These are phyloP conservation scores for Papiliotrema nemorosa DNA, from an alignment of 1,284 basidiomycete genomes.

Conservation along the genomic window DNA sequence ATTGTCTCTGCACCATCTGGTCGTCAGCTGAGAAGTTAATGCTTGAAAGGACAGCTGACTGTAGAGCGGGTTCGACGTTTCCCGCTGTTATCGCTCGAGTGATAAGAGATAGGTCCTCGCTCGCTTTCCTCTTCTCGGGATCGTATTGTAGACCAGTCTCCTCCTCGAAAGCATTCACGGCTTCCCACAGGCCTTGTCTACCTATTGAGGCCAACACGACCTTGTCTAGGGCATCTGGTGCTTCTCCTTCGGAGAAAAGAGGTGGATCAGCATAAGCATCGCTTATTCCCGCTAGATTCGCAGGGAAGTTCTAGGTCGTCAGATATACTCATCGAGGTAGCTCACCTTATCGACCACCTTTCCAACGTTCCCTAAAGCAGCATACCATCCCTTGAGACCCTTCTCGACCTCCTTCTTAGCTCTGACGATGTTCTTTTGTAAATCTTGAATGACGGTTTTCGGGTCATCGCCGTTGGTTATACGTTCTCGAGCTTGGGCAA, in stretches of 20 bases:
- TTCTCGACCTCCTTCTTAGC: slow-evolving; percentile 82
- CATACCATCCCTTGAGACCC: slow-evolving; percentile 80
- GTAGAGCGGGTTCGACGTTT: slow-evolving; percentile 68
- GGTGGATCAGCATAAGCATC: slow-evolving; percentile 44
- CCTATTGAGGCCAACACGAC: slow-evolving; percentile 42
- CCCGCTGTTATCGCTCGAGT: slow-evolving; percentile 63
- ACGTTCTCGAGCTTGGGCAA: slow-evolving; percentile 60
- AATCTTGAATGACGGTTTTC: slow-evolving; percentile 55
- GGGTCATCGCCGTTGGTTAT: slow-evolving; percentile 58
- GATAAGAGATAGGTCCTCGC: slow-evolving; percentile 70
- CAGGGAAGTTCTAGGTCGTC: slow-evolving; percentile 35
- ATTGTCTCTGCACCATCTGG: slow-evolving; percentile 72
- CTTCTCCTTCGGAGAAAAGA: slow-evolving; percentile 36
- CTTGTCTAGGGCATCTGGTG: slow-evolving; percentile 31
- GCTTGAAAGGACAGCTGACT: slow-evolving; percentile 48
- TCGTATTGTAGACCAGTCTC: slow-evolving; percentile 67
- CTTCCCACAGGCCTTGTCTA: slow-evolving; percentile 38
- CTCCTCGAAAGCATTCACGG: slow-evolving; percentile 47
- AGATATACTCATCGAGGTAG: background rate
- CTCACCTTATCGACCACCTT: slow-evolving; percentile 83
- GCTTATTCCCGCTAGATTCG: slow-evolving; percentile 39
- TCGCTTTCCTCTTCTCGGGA: slow-evolving; percentile 58
- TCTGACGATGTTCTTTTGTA: slow-evolving; percentile 61
- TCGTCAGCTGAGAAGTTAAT: slow-evolving; percentile 1
- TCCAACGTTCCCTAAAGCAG: slow-evolving; percentile 67